These are phyloP conservation scores for Xylariaceae sp. DNA, from an alignment of 2,329 filamentous ascomycete species.

Conservation along the genomic window DNA sequence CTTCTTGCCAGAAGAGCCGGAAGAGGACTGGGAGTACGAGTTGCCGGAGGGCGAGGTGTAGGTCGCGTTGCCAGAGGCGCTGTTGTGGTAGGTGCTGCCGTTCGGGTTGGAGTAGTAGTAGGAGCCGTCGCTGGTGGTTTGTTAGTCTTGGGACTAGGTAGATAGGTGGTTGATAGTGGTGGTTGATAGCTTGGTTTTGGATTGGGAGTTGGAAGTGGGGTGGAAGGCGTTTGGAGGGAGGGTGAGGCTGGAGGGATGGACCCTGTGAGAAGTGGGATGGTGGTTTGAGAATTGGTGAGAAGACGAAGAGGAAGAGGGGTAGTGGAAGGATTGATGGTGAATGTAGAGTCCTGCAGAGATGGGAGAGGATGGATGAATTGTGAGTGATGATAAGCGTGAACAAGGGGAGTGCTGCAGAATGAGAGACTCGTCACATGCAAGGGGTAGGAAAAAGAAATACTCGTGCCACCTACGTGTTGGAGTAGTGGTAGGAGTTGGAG, in stretches of 20 bases:
- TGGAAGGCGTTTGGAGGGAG: background rate
- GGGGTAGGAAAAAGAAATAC: background rate
- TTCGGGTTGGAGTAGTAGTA: slow-evolving; percentile 72
- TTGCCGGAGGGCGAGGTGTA: slow-evolving; percentile 56
- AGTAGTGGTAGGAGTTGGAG: slow-evolving; percentile 63
- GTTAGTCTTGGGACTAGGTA: background rate
- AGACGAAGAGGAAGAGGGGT: no score
- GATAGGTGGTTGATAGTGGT: background rate
- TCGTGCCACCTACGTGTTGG: slow-evolving; percentile 48
- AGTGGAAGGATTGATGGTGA: no score
- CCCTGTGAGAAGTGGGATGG: no score
- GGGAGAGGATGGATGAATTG: no score
- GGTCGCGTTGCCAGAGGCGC: slow-evolving; percentile 51
- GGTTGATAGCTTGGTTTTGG: background rate
- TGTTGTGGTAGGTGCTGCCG: slow-evolving; percentile 65
- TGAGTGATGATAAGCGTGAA: no score
- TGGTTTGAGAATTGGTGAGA: no score
- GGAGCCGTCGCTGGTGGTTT: slow-evolving; percentile 50
- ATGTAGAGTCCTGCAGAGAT: no score
- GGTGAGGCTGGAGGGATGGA: background rate
- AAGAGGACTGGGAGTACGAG: background rate
- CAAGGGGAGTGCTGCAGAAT: no score
- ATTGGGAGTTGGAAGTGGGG: background rate
- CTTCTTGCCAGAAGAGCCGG: slow-evolving; percentile 1
- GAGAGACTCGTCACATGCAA: background rate